Evolutionary conservation across 2,329 filamentous ascomycete genomes (phyloP), one percentile per base, ranked within the genome.

Genomic region (Arthrobotrys musiformis): DNA sequence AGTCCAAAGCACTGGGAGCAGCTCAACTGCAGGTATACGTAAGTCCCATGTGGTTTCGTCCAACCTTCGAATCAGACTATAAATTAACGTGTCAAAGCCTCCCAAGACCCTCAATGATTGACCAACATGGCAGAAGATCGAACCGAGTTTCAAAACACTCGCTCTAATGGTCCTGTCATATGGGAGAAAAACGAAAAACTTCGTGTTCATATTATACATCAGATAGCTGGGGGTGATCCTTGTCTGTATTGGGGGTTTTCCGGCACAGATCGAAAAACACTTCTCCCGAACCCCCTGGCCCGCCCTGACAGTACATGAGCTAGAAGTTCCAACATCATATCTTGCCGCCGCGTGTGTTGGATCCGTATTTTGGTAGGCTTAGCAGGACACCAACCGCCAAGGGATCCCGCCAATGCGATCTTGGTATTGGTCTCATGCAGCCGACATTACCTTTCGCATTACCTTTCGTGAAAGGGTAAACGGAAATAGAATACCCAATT

Each of bases 351-450:
- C 54, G 30, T 58, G 54, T 58, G 54, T 26, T 40, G 33, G 30
- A 40, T 40, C 33, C 54, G 54, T 58, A 58, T 58, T 58, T 24
- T 40, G 17, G 54, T 58, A 40, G 54, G 54, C 54, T 58, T 58
- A 58, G 54, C 30, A 37, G 19, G 54, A 40, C 37, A 9, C 30
- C 30, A 58, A 26, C 19, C 4, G 54, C 54, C 54, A 58, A 58
- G 54, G 19, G 17, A 40, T 40, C 33, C 54, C 17, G 22, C 54
- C 54, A 58, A 56, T 37, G 30, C 9, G 9, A 19, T 35, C 11
- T 26, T 33, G 30, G 26, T 40, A 40, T 37, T 58, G 19, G 19
- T 19, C 54, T 40, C 54, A 58, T 33, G 30, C 4, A 33, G 33
- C 33, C 54, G 19, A 40, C n/a, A 15, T 15, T n/a, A n/a, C n/a